These are phyloP conservation scores for button mushroom (Agaricus bisporus) DNA, from an alignment of 768 basidiomycete genomes.

Conservation along the genomic window DNA sequence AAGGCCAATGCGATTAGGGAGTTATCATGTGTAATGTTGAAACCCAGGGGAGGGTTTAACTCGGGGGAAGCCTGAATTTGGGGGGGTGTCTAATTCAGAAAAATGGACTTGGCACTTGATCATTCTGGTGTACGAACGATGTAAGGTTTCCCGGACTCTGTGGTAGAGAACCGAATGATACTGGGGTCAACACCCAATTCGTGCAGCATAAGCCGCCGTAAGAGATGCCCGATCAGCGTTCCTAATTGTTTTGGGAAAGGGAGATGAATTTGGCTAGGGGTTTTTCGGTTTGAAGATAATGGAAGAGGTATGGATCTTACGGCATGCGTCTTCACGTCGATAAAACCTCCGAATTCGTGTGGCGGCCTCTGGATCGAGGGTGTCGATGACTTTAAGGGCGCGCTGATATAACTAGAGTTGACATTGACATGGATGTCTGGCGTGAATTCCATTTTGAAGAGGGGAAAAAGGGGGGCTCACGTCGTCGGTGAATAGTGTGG, in stretches of 20 bases:
- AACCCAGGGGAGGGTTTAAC: constrained; percentile 55
- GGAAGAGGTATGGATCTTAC: constrained; percentile 33
- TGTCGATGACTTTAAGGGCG: constrained; percentile 45
- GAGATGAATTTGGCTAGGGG: constrained; percentile 1
- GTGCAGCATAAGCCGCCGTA: constrained; percentile 58
- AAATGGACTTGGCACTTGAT: neutral
- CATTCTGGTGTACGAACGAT: constrained; percentile 38
- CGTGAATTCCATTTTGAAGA: constrained; percentile 3
- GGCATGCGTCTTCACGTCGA: constrained; percentile 68
- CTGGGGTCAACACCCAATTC: constrained; percentile 46
- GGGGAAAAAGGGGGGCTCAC: constrained; percentile 19
- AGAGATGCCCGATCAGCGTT: constrained; percentile 69
- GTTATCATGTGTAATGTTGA: constrained; percentile 81
- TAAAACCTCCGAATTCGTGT: constrained; percentile 60
- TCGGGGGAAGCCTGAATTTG: constrained; percentile 37
- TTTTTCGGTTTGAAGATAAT: neutral
- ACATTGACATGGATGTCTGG: constrained; percentile 9
- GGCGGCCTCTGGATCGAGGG: constrained; percentile 43
- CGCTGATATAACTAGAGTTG: constrained; percentile 51
- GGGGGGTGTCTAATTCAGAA: neutral
- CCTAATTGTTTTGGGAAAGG: constrained; percentile 33
- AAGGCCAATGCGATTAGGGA: constrained; percentile 65
- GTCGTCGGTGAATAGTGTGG: constrained; percentile 33
- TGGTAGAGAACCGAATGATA: constrained; percentile 47
- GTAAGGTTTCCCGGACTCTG: constrained; percentile 71